A percentile compares a stretch with the other conserved stretches of the same genome.
Conservation (phyloP, 2,329 filamentous ascomycete species). For the Penicillium sp. region DNA sequence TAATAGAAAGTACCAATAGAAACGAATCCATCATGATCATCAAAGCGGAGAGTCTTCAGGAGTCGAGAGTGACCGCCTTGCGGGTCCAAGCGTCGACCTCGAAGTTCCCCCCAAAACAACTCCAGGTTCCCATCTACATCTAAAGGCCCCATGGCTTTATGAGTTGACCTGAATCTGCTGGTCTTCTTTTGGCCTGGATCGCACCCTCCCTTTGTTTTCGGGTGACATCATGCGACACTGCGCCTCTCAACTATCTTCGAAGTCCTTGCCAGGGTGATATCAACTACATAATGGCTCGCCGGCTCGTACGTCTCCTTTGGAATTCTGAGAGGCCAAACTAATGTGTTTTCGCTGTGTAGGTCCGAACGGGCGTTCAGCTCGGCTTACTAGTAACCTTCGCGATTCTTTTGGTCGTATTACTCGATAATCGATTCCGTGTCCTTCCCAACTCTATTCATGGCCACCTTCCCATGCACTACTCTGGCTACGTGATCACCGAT, state of each 20-base stretch:
- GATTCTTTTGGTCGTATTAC: constrained; percentile 71
- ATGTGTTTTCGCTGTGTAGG: constrained; percentile 33
- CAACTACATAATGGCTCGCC: constrained; percentile 42
- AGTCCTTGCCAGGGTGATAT: constrained; percentile 32
- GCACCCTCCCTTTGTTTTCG: constrained; percentile 5
- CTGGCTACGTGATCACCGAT: constrained; percentile 82
- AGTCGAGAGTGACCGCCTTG: constrained; percentile 32
- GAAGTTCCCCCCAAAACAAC: constrained; percentile 15
- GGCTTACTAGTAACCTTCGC: constrained; percentile 63
- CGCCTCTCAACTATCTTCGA: constrained; percentile 24
- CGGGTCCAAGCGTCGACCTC: constrained; percentile 17
- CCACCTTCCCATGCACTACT: constrained; percentile 81
- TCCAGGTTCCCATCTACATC: constrained; percentile 9
- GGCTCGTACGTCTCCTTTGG: constrained; percentile 35
- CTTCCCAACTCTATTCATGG: constrained; percentile 82
- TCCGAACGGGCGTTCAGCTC: constrained; percentile 72
- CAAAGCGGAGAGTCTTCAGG: constrained; percentile 17
- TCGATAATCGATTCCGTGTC: constrained; percentile 85
- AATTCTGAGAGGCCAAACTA: background rate
- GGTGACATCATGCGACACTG: constrained; percentile 35
- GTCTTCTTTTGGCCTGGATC: constrained; percentile 27
- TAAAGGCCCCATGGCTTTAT: constrained; percentile 23
- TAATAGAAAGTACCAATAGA: constrained; percentile 10
- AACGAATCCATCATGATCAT: constrained; percentile 2
- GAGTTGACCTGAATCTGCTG: constrained; percentile 29